Percentiles rank a stretch among this genome's conserved stretches.
Conservation (phyloP, 106 monocot genomes). For the Allium fistulosum region DNA sequence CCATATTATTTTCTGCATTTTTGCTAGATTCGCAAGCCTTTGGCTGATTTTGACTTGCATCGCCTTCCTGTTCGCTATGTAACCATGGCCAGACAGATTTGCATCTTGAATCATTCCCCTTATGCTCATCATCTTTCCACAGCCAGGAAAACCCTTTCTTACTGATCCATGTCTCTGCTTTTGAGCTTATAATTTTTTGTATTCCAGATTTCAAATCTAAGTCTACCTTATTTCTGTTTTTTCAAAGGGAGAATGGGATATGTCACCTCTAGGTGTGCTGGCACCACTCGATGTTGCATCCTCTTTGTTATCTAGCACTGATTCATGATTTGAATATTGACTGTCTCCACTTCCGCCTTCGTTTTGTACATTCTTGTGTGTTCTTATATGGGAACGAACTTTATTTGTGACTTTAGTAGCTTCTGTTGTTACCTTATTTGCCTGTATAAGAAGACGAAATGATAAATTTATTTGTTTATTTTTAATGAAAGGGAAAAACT, state of each 20-base stretch:
- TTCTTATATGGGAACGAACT: constrained; percentile 66
- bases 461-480: constrained; percentile 8
- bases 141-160: constrained; percentile 79
- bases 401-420: constrained; percentile 81
- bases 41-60: constrained; percentile 21
- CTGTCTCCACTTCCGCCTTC: constrained; percentile 50
- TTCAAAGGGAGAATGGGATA: constrained; percentile 36
- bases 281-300: constrained; percentile 70
- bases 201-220: constrained; percentile 48
- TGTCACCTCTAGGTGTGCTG: constrained; percentile 63
- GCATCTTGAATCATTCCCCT: constrained; percentile 45
- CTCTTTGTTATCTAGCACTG: constrained; percentile 41
- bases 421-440: constrained; percentile 29
- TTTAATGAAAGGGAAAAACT: too few relatives aligned
- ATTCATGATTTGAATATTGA: constrained; percentile 46
- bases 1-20: constrained; percentile 32
- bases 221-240: constrained; percentile 8
- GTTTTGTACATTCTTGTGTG: constrained; percentile 31
- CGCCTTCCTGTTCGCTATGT: constrained; percentile 56
- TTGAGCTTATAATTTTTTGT: constrained; percentile 76
- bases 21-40: constrained; percentile 30
- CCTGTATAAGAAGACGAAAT: constrained; percentile 13
- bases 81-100: constrained; percentile 66
- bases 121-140: constrained; percentile 72
- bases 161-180: constrained; percentile 78